Conservation (phyloP, 2,329 filamentous ascomycete genomes). For the Coniochaeta sp. region DNA sequence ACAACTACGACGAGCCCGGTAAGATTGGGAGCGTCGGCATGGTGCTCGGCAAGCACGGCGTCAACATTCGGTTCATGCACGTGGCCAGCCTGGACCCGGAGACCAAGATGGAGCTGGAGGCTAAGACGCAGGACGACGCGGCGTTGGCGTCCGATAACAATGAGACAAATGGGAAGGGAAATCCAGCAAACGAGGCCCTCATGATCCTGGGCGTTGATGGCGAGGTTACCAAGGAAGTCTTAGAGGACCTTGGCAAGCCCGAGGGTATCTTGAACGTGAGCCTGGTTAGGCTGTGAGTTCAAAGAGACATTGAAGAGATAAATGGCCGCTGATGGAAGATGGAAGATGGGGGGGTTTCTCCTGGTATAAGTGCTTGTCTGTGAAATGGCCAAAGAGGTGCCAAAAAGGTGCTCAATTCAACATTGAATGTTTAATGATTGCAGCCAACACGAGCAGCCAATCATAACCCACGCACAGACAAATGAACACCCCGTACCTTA, state of each 20-base stretch:
- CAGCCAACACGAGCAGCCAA: too few relatives aligned
- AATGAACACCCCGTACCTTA: too few relatives aligned
- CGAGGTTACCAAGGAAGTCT: constrained; percentile 49
- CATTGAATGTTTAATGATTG: too few relatives aligned
- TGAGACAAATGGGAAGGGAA: constrained; percentile 16
- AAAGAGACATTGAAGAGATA: neutral
- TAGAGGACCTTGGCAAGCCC: constrained; percentile 38
- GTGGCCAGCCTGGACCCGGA: constrained; percentile 50
- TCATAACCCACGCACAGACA: too few relatives aligned
- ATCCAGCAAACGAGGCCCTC: constrained; percentile 57
- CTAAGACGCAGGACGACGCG: constrained; percentile 9
- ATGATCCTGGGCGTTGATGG: constrained; percentile 76
- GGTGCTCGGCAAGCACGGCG: constrained; percentile 58
- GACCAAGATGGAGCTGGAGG: constrained; percentile 13
- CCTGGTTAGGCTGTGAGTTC: constrained; percentile 34
- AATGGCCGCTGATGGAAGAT: neutral
- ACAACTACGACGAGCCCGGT: constrained; percentile 75
- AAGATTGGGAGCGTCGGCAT: constrained; percentile 77
- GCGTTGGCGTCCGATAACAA: constrained; percentile 12
- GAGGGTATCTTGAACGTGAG: constrained; percentile 51
- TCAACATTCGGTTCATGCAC: constrained; percentile 79
- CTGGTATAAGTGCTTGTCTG: too few relatives aligned
- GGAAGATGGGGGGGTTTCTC: neutral
- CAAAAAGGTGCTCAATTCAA: too few relatives aligned
- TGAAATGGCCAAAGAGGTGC: too few relatives aligned